Conservation (phyloP, 192 early-diverging fungal genomes). For the Backusella tarrabulga region DNA sequence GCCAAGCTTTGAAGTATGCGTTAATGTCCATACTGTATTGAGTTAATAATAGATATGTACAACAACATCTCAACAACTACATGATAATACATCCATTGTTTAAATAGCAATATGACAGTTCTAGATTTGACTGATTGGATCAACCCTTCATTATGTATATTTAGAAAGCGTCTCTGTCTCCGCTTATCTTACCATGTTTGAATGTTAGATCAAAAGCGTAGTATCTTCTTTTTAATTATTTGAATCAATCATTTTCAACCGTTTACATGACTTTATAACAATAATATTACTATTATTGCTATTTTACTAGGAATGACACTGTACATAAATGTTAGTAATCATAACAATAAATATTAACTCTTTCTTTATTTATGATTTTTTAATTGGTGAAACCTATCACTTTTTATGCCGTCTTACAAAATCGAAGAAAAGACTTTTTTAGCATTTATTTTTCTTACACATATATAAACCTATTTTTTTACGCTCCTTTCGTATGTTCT, state of each 20-base stretch:
- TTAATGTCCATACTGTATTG: not conserved
- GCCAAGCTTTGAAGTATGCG: not conserved
- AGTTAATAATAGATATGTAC: not conserved
- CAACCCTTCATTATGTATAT: not conserved
- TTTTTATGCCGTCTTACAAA: not conserved
- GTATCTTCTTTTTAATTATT: not conserved
- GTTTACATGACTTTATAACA: not conserved
- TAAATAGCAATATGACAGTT: not conserved
- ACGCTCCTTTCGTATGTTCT: not conserved
- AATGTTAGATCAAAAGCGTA: not conserved
- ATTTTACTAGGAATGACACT: not conserved
- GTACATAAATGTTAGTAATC: not conserved
- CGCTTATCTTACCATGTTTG: conserved; percentile 5
- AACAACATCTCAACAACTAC: not conserved
- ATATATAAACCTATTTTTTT: not conserved
- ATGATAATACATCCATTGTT: not conserved
- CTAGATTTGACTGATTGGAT: not conserved
- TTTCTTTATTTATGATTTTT: not conserved
- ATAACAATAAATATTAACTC: not conserved
- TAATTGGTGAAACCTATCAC: not conserved
- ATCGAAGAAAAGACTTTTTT: not conserved
- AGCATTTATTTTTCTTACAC: not conserved
- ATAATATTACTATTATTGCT: not conserved
- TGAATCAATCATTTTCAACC: not conserved
- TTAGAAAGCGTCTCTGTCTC: not conserved